Evolutionary conservation across 495 filamentous ascomycete species (phyloP).

Genomic region (Neohortaea acidophila): DNA sequence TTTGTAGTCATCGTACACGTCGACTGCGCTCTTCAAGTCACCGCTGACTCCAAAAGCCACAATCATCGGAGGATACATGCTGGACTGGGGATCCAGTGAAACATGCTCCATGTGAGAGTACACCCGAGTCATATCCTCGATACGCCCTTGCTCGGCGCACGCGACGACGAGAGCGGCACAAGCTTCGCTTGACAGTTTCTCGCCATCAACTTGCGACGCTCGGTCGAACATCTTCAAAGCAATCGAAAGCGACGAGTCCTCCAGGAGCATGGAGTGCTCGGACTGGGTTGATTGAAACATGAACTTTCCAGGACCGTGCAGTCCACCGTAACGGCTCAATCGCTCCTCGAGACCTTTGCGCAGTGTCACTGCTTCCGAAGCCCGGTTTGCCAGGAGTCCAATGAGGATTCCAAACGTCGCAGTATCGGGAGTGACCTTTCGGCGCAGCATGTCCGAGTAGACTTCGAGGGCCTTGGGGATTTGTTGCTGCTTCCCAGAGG

Average conservation of each 20-base stretch:
- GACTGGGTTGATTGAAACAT: slow-evolving; percentile 74
- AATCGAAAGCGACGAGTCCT: slow-evolving; percentile 70
- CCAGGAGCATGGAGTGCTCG: slow-evolving; percentile 64
- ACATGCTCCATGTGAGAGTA: slow-evolving; percentile 79
- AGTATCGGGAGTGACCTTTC: slow-evolving; percentile 64
- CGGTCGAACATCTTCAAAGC: slow-evolving; percentile 68
- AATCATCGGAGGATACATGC: slow-evolving; percentile 84
- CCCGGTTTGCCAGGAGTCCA: slow-evolving; percentile 60
- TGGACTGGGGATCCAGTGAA: slow-evolving; percentile 53
- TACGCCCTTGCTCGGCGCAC: slow-evolving; percentile 60
- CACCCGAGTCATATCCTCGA: slow-evolving; percentile 75
- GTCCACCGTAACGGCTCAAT: slow-evolving; percentile 62
- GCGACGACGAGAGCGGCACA: slow-evolving; percentile 64
- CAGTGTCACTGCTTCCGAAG: slow-evolving; percentile 53
- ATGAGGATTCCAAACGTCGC: slow-evolving; percentile 78
- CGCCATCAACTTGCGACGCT: background rate
- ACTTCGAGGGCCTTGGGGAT: slow-evolving; percentile 84
- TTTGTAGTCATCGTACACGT: slow-evolving; percentile 91
- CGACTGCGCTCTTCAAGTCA: slow-evolving; percentile 76
- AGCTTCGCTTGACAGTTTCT: slow-evolving; percentile 33
- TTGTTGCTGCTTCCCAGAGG: slow-evolving; percentile 55
- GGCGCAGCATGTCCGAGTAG: slow-evolving; percentile 88
- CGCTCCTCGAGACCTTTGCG: slow-evolving; percentile 61
- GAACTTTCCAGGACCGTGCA: slow-evolving; percentile 77
- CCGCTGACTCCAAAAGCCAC: slow-evolving; percentile 67